Base-by-base conservation (phyloP, 2,329 filamentous ascomycete species). In the Dactylellina cionopaga region DNA sequence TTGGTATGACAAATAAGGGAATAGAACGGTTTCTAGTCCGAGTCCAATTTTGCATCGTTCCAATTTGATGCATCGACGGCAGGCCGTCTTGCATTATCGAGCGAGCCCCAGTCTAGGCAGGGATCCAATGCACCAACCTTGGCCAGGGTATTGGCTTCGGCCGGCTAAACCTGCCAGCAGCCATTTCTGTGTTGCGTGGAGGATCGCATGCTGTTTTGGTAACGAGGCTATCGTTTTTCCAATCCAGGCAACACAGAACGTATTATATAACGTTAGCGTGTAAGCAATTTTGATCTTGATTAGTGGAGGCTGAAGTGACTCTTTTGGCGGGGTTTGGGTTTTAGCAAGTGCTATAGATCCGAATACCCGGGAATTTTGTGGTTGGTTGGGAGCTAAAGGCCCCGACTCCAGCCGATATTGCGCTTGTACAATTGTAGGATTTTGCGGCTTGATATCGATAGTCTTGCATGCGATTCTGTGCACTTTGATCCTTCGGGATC, bases 121-220 rank as follows among this genome's bases (percentile, higher is more conserved):
- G 51, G n/a, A n/a, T n/a, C n/a, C n/a, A n/a, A n/a, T n/a, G n/a
- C n/a, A n/a, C n/a, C n/a, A n/a, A n/a, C n/a, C n/a, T n/a, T n/a
- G n/a, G n/a, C n/a, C n/a, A n/a, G n/a, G n/a, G n/a, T n/a, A n/a
- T n/a, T n/a, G n/a, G 17, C 10, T 19, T 11, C n/a, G 7, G 19
- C n/a, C 64, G 64, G 37, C n/a, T 69, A 69, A 69, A 69, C 64
- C 17, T 69, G 47, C 64, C 46, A 10, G 33, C 15, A 13, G 29
- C 9, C 9, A 19, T 6, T 29, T 39, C 25, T n/a, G 24, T 15
- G 17, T 55, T 65, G 15, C 19, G 55, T 51, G 52, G 51, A 41
- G 33, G 33, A 43, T 51, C 54, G n/a, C 27, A 24, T 44, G 24
- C 22, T 4, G 22, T 33, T 5, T 29, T 33, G 27, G 10, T 15